phyloP scores from a whole-genome alignment of 768 basidiomycete genomes.

The Collybia sordida region DNA sequence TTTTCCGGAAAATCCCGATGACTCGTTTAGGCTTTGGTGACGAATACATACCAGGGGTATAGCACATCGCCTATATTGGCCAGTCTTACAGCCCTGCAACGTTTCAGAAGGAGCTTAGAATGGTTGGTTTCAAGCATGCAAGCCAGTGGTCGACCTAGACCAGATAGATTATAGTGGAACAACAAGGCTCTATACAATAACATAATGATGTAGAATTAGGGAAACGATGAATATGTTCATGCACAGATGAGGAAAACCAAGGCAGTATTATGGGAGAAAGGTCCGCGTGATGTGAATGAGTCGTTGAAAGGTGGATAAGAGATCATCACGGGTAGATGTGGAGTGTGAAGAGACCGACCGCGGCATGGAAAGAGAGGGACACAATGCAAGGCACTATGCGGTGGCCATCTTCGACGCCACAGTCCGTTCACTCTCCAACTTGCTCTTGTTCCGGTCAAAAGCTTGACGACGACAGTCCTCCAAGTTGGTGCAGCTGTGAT shows the following conservation, averaged over 20 bases:
- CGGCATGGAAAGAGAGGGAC: constrained; percentile 5
- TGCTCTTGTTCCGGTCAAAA: constrained; percentile 84
- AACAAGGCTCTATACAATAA: constrained; percentile 13
- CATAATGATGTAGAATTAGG: constrained; percentile 4
- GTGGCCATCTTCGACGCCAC: constrained; percentile 85
- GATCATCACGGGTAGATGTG: constrained; percentile 2
- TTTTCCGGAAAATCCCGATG: too few species aligned
- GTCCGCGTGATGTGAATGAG: neutral
- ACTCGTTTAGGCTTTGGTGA: neutral
- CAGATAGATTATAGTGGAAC: constrained; percentile 10
- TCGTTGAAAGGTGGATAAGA: neutral
- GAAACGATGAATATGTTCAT: constrained; percentile 1
- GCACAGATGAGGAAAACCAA: constrained; percentile 3
- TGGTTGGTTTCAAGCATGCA: neutral
- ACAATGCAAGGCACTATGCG: constrained; percentile 40
- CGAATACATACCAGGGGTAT: too few species aligned
- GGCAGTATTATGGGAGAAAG: too few species aligned
- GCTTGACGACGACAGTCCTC: constrained; percentile 86
- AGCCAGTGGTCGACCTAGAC: constrained; percentile 7
- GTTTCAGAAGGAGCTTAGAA: neutral
- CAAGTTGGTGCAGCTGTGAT: constrained; percentile 81
- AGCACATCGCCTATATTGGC: neutral
- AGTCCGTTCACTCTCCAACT: constrained; percentile 86
- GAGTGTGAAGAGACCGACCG: constrained; percentile 9
- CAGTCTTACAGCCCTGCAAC: neutral